Conservation (phyloP, 129 eudicot genomes). For the Lactuca saligna region DNA sequence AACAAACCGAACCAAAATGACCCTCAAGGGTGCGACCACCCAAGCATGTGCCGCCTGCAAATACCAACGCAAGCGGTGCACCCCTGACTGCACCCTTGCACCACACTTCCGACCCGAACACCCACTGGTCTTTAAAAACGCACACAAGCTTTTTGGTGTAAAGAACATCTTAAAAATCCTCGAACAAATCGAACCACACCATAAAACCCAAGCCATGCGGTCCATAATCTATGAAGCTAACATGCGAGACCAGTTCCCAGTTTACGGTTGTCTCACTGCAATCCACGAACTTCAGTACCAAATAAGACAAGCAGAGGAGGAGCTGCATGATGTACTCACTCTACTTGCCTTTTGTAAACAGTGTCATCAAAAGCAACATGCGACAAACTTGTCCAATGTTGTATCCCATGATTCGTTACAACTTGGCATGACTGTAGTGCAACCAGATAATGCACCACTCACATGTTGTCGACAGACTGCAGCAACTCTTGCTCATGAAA, state of each 20-base stretch:
- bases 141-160: constrained; percentile 72
- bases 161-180: constrained; percentile 66
- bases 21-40: constrained; percentile 62
- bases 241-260: constrained; percentile 63
- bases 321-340: constrained; percentile 41
- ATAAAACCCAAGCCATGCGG: constrained; percentile 56
- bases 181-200: constrained; percentile 45
- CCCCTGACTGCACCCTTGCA: constrained; percentile 60
- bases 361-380: constrained; percentile 33
- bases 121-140: constrained; percentile 62
- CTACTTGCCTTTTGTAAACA: constrained; percentile 45
- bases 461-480: background rate
- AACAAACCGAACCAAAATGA: constrained; percentile 42
- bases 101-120: constrained; percentile 85
- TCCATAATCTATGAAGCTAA: constrained; percentile 72
- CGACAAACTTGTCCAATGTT: constrained; percentile 30
- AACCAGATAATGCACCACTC: background rate
- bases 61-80: constrained; percentile 75
- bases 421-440: background rate
- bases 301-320: constrained; percentile 45
- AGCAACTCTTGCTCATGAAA: background rate
- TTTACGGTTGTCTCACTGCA: constrained; percentile 56
- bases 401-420: background rate
- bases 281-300: constrained; percentile 42
- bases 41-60: constrained; percentile 95